phyloP scores from a whole-genome alignment of 1,284 basidiomycete genomes.

The Leccinum proximum region DNA sequence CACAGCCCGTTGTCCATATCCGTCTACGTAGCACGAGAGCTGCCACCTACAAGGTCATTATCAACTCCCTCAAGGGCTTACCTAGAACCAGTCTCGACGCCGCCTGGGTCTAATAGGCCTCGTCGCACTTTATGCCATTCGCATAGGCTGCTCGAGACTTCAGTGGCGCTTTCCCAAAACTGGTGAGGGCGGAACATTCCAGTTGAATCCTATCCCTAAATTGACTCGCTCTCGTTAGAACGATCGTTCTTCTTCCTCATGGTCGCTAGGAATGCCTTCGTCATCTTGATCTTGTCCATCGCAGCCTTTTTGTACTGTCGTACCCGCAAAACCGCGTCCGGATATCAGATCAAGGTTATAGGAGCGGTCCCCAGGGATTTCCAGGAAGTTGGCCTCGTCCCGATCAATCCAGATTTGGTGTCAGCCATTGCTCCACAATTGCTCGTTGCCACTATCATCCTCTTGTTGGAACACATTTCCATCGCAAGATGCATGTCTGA shows the following conservation, averaged over 20 bases:
- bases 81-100: constrained; percentile 76
- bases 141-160: constrained; percentile 58
- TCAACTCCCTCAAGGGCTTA: constrained; percentile 88
- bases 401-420: constrained; percentile 65
- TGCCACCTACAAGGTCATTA: constrained; percentile 85
- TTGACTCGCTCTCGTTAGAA: constrained; percentile 36
- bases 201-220: not conserved
- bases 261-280: constrained; percentile 84
- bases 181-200: constrained; percentile 37
- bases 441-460: constrained; percentile 92
- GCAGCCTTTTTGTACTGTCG: constrained; percentile 84
- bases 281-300: constrained; percentile 83
- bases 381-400: constrained; percentile 72
- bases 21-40: constrained; percentile 66
- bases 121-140: constrained; percentile 72
- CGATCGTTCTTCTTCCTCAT: constrained; percentile 88
- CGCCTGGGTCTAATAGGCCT: constrained; percentile 84
- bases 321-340: constrained; percentile 50
- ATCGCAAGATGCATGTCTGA: constrained; percentile 76
- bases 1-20: not conserved
- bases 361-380: constrained; percentile 83
- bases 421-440: constrained; percentile 73
- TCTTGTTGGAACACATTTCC: constrained; percentile 96
- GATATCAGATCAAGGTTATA: constrained; percentile 88
- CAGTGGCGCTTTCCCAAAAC: constrained; percentile 66